These are phyloP conservation scores for Daldinia sp. DNA, from an alignment of 2,329 filamentous ascomycete species.

Conservation along the genomic window DNA sequence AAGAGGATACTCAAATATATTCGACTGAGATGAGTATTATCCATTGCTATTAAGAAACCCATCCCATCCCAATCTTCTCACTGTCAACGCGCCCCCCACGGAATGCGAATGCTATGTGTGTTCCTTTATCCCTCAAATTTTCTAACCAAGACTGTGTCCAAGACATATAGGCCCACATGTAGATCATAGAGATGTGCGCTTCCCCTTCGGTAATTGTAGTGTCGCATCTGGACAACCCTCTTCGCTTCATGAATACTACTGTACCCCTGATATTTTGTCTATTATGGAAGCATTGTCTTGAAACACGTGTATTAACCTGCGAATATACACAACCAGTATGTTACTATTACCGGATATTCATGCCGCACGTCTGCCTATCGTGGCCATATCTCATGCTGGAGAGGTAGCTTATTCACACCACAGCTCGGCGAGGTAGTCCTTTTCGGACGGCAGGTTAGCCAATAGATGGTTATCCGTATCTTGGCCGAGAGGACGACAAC, in stretches of 20 bases:
- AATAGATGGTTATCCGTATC: not conserved
- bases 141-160: conserved; percentile 5
- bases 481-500: not conserved
- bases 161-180: conserved; percentile 4
- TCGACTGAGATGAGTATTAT: not conserved
- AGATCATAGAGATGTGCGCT: conserved; percentile 3
- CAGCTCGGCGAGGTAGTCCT: not conserved
- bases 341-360: not conserved
- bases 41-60: not conserved
- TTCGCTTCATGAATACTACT: not conserved
- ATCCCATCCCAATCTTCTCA: not conserved
- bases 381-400: not conserved
- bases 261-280: conserved; percentile 6
- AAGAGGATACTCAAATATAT: not conserved
- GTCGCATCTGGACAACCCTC: not conserved
- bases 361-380: not conserved
- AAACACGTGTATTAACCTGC: not conserved
- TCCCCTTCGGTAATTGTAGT: conserved; percentile 9
- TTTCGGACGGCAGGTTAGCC: not conserved
- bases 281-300: not conserved
- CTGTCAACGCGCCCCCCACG: not conserved
- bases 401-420: conserved; percentile 3
- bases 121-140: conserved; percentile 5
- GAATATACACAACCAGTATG: not conserved
- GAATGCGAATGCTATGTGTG: not conserved